Evolutionary conservation across 495 filamentous ascomycete species (phyloP).

Genomic region (Neurospora cerealis): DNA sequence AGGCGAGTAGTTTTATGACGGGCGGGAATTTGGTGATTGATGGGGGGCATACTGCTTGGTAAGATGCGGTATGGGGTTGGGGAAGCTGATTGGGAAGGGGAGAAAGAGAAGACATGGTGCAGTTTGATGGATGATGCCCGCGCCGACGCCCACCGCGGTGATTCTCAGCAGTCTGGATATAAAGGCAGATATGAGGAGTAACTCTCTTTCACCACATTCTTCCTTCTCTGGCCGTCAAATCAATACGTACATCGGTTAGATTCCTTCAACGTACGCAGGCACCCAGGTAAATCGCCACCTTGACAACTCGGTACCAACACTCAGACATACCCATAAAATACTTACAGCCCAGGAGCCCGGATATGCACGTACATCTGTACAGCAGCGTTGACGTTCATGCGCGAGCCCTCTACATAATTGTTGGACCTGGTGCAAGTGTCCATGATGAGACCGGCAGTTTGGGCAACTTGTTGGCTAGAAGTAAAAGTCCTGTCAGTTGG

Average conservation of each 20-base stretch:
- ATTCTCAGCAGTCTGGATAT: background rate
- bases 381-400: background rate
- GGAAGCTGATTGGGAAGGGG: no score
- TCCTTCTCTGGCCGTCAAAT: background rate
- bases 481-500: background rate
- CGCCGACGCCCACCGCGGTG: no score
- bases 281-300: background rate
- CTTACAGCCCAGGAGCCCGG: background rate
- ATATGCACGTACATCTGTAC: background rate
- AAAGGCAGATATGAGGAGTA: background rate
- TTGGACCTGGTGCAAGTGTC: background rate
- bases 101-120: no score
- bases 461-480: background rate
- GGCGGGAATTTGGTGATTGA: conserved; percentile 52
- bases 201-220: background rate
- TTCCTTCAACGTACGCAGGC: background rate
- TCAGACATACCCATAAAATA: background rate
- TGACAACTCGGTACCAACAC: background rate
- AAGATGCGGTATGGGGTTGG: background rate
- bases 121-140: no score
- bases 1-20: conserved; percentile 65
- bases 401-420: background rate
- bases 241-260: background rate
- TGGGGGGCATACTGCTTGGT: conserved; percentile 48
- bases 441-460: background rate